Percentiles rank a stretch among this genome's conserved stretches.
Conservation (phyloP, 768 basidiomycete species). For the Lactarius akahatsu region DNA sequence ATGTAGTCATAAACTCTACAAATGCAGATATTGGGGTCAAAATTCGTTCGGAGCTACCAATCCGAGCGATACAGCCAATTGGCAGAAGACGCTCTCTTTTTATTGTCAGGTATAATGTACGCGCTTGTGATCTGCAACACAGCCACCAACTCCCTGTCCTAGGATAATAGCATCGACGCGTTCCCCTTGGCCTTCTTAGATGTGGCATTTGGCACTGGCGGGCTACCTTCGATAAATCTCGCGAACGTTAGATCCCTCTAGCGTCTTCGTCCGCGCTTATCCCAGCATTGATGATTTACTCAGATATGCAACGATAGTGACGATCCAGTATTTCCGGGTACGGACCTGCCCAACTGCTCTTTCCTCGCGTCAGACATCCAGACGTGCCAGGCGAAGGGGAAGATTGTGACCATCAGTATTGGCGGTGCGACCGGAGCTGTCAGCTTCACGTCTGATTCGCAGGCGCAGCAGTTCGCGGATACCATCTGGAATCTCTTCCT, state of each 20-base stretch:
- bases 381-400: constrained; percentile 53
- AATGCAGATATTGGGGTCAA: constrained; percentile 53
- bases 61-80: constrained; percentile 41
- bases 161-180: constrained; percentile 58
- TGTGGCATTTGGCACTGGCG: constrained; percentile 58
- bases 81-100: constrained; percentile 49
- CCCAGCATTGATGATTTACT: not conserved
- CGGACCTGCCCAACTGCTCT: constrained; percentile 59
- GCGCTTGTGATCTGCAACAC: not conserved
- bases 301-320: constrained; percentile 63
- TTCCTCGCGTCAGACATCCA: constrained; percentile 60
- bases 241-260: constrained; percentile 47
- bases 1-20: not conserved
- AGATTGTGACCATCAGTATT: constrained; percentile 42
- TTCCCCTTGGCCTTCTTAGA: constrained; percentile 63
- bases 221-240: constrained; percentile 57
- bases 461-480: constrained; percentile 59
- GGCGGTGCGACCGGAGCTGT: constrained; percentile 55
- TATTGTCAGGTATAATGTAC: constrained; percentile 49
- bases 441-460: constrained; percentile 56
- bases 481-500: constrained; percentile 74
- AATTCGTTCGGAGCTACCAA: constrained; percentile 58
- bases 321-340: constrained; percentile 60
- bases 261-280: not conserved
- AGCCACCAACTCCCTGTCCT: not conserved